Evolutionary conservation across 192 early-diverging fungal species (phyloP), one percentile per base, ranked within the genome.

Genomic region (Dissophora globulifera): DNA sequence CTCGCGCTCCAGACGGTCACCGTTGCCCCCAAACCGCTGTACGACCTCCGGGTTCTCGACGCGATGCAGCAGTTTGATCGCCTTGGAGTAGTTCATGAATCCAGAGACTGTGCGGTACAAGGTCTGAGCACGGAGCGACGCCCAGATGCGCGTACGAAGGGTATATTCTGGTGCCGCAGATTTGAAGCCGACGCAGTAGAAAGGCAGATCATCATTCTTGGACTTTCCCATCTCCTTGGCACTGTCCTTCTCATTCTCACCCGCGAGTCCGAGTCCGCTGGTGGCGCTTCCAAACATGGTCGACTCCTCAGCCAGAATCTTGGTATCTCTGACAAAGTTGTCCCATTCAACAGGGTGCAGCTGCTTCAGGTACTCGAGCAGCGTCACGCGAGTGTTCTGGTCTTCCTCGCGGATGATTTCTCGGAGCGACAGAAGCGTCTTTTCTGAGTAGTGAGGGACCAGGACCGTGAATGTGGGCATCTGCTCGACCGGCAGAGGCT

Each of bases 321-420:
- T 93, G 58, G 89, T 92, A 52, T 95, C 93, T 69, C 91, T 88
- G 46, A 93, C 93, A 84, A 94, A 95, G 81, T 95, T 95, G 51
- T 93, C 93, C 93, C 93, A 95, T 69, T 95, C 93, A 22, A 87
- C 84, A 0, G 89, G 79, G 60, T 93, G 90, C 47, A 92, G 79
- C 16, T 91, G 91, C 78, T 94, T 92, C 27, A 92, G 69, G 46
- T 93, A 94, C 79, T 95, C 93, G 20, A 95, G 81, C 42, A 93
- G 69, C 19, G 92, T 95, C 11, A 95, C 87, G 10, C 91, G 86
- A 29, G 91, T 92, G 66, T 90, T 89, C 62, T 90, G 82, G 59
- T 94, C 93, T 59, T 91, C 90, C 69, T 93, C 92, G 38, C 90
- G 81, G 58, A 94, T 93, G 50, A 95, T 93, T 81, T 95, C 93